These are phyloP conservation scores for Rhododendron griersonianum DNA, from an alignment of 148 eudicot species.

Conservation along the genomic window DNA sequence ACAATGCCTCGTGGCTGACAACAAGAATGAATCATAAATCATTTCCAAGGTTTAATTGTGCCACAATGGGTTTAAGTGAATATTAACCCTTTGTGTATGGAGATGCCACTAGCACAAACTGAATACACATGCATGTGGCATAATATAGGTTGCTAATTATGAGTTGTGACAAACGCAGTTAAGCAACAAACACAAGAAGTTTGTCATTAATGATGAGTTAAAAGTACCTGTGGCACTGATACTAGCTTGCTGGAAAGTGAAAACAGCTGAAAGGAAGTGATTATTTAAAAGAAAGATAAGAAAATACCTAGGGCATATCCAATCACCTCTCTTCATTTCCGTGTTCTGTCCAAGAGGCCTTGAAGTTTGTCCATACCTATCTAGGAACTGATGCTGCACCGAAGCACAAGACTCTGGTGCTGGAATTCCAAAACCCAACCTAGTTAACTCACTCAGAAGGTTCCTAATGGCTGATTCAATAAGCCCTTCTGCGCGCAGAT, in stretches of 20 bases:
- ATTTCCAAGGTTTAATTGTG: neutral
- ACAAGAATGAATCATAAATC: neutral
- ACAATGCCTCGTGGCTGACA: neutral
- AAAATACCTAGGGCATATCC: conserved; percentile 78
- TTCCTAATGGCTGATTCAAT: conserved; percentile 65
- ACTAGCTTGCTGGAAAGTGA: neutral
- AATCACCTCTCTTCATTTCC: conserved; percentile 84
- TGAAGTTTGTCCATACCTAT: conserved; percentile 26
- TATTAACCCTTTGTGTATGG: neutral
- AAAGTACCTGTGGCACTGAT: neutral
- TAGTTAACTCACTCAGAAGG: conserved; percentile 53
- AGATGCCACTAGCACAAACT: neutral
- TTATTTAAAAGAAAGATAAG: neutral
- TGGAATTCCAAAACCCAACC: conserved; percentile 20
- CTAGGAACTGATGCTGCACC: conserved; percentile 26
- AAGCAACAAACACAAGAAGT: neutral
- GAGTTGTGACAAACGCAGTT: neutral
- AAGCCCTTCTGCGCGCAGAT: conserved; percentile 29
- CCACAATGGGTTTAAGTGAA: neutral
- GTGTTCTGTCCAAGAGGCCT: conserved; percentile 39
- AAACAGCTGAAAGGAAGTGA: neutral
- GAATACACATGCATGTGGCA: neutral
- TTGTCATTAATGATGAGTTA: neutral
- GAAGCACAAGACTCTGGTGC: conserved; percentile 23
- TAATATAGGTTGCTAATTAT: neutral